Conservation (phyloP, 176 grass and related monocot species). For the Juncus effusus region DNA sequence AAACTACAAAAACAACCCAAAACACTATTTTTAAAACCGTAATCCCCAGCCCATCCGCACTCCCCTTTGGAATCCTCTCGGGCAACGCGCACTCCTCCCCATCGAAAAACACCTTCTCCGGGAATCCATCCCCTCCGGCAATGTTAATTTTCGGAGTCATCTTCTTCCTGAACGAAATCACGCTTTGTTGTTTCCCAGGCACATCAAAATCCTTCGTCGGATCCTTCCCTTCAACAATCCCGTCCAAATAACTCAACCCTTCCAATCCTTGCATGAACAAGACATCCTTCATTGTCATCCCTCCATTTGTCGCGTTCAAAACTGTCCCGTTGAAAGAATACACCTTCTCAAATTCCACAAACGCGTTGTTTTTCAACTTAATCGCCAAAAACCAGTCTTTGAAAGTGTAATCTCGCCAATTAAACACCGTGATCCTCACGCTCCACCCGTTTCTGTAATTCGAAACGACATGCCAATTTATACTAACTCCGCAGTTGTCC, state of each 20-base stretch:
- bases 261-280: conserved; percentile 78
- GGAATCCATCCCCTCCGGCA: conserved; percentile 53
- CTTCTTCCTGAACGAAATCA: conserved; percentile 69
- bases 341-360: conserved; percentile 29
- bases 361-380: conserved; percentile 37
- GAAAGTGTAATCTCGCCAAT: conserved; percentile 90
- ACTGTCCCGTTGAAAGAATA: conserved; percentile 87
- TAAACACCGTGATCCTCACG: conserved; percentile 77
- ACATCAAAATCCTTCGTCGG: conserved; percentile 17
- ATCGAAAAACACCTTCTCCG: conserved; percentile 70
- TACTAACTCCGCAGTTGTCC: conserved; percentile 75
- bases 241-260: conserved; percentile 48
- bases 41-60: neutral
- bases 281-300: conserved; percentile 39
- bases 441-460: conserved; percentile 84
- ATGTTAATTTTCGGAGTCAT: conserved; percentile 47
- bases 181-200: conserved; percentile 82
- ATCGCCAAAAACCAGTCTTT: conserved; percentile 88
- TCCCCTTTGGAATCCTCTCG: conserved; percentile 34
- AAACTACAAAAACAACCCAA: conserved; percentile 22
- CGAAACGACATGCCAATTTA: conserved; percentile 87
- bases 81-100: conserved; percentile 86
- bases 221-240: conserved; percentile 45
- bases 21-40: conserved; percentile 19
- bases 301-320: conserved; percentile 15